Percentiles rank a stretch among this genome's conserved stretches.
These are phyloP conservation scores for Gyrodon lividus DNA, from an alignment of 768 basidiomycete species.

Conservation along the genomic window DNA sequence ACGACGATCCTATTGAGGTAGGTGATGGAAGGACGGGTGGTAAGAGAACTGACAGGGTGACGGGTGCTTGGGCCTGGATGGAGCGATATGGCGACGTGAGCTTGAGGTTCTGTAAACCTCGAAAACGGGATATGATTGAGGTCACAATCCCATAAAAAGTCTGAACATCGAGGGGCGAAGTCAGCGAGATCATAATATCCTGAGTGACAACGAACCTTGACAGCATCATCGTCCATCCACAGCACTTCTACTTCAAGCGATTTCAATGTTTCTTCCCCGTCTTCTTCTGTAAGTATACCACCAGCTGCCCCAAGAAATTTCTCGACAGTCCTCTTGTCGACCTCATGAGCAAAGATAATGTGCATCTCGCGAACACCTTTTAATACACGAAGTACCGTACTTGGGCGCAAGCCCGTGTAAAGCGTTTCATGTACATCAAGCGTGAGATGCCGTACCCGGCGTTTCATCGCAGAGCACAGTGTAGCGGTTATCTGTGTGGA, in stretches of 20 bases:
- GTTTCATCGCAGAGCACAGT: constrained; percentile 17
- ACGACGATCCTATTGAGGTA: neutral
- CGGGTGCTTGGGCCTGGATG: constrained; percentile 13
- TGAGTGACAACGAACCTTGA: constrained; percentile 20
- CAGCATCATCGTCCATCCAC: constrained; percentile 28
- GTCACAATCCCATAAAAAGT: constrained; percentile 30
- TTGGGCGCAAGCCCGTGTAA: constrained; percentile 29
- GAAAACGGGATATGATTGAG: constrained; percentile 32
- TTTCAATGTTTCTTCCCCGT: constrained; percentile 12
- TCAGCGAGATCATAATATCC: neutral
- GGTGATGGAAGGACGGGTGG: constrained; percentile 10
- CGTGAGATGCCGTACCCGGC: constrained; percentile 20
- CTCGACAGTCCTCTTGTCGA: constrained; percentile 33
- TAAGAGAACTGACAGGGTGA: neutral
- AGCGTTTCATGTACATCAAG: constrained; percentile 28
- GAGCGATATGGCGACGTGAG: constrained; percentile 33
- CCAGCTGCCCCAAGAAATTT: constrained; percentile 30
- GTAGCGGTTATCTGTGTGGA: constrained; percentile 23
- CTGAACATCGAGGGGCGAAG: constrained; percentile 3
- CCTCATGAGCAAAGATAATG: constrained; percentile 29
- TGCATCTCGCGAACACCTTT: constrained; percentile 30
- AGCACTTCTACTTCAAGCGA: constrained; percentile 28
- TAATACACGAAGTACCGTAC: constrained; percentile 25
- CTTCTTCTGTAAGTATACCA: constrained; percentile 15
- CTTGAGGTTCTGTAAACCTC: constrained; percentile 28